Evolutionary conservation across 2,329 filamentous ascomycete genomes (phyloP).

Genomic region (Epichloe gansuensis): DNA sequence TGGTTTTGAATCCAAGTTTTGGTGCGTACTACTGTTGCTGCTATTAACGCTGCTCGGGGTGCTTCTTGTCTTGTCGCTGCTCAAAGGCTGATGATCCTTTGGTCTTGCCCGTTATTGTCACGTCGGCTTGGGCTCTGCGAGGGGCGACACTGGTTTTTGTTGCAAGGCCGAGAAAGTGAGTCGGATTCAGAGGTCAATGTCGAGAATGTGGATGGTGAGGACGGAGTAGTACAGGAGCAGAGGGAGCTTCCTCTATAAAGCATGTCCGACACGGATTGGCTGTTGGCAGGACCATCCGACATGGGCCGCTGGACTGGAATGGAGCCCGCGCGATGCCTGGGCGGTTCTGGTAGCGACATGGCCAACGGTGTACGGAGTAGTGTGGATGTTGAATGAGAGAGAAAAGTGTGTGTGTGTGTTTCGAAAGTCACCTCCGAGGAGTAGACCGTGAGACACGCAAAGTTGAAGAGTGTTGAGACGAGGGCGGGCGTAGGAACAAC

Average conservation of each 20-base stretch:
- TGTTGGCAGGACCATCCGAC: background rate
- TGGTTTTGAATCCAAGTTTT: background rate
- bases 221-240: conserved; percentile 6
- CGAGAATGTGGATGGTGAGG: background rate
- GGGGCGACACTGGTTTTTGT: background rate
- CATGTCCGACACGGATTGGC: background rate
- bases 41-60: conserved; percentile 1
- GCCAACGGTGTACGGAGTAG: conserved; percentile 1
- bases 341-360: conserved; percentile 10
- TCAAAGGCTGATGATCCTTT: conserved; percentile 4
- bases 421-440: conserved; percentile 3
- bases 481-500: background rate
- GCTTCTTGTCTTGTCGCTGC: background rate
- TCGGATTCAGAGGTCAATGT: background rate
- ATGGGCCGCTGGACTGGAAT: conserved; percentile 9
- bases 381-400: background rate
- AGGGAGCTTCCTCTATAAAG: conserved; percentile 13
- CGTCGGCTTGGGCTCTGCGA: background rate
- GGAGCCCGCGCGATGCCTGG: conserved; percentile 7
- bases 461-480: background rate
- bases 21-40: background rate
- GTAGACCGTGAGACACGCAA: conserved; percentile 7
- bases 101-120: background rate
- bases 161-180: conserved; percentile 4
- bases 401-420: background rate